These are phyloP conservation scores for Ramalina intermedia DNA, from an alignment of 495 filamentous ascomycete species.

Conservation along the genomic window DNA sequence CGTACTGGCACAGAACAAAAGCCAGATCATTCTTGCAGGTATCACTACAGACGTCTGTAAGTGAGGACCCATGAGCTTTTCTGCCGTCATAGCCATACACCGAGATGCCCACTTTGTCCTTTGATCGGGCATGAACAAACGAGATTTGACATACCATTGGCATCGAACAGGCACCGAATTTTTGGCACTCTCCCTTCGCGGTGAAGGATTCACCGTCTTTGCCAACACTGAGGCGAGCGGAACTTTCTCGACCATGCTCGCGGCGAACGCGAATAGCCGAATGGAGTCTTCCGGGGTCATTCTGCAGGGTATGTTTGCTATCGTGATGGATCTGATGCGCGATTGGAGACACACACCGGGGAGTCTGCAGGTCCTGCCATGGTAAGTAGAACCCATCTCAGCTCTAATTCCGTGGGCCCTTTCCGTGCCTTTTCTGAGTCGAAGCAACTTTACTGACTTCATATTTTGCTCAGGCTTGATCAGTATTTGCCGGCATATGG, in stretches of 20 bases:
- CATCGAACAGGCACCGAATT: constrained; percentile 37
- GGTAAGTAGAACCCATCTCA: constrained; percentile 4
- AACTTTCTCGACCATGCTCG: constrained; percentile 40
- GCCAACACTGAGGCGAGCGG: constrained; percentile 63
- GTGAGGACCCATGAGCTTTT: constrained; percentile 13
- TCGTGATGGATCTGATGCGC: constrained; percentile 60
- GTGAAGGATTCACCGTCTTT: constrained; percentile 62
- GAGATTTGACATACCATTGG: constrained; percentile 15
- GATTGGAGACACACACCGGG: constrained; percentile 65
- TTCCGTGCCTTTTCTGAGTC: too few relatives aligned
- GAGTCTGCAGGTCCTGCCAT: constrained; percentile 44
- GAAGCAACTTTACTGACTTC: too few relatives aligned
- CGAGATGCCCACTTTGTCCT: not conserved
- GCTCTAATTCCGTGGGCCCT: too few relatives aligned
- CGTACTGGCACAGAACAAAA: constrained; percentile 47
- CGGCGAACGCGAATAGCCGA: constrained; percentile 46
- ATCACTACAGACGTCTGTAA: constrained; percentile 65
- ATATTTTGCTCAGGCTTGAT: constrained; percentile 29
- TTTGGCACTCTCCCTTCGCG: constrained; percentile 53
- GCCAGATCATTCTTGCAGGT: constrained; percentile 58
- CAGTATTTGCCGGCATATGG: constrained; percentile 36
- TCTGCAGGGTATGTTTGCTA: constrained; percentile 47
- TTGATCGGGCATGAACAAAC: not conserved
- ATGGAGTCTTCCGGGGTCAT: constrained; percentile 57
- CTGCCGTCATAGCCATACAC: not conserved